Conservation (phyloP, 768 basidiomycete species). For the Lepiota brunneoincarnata region DNA sequence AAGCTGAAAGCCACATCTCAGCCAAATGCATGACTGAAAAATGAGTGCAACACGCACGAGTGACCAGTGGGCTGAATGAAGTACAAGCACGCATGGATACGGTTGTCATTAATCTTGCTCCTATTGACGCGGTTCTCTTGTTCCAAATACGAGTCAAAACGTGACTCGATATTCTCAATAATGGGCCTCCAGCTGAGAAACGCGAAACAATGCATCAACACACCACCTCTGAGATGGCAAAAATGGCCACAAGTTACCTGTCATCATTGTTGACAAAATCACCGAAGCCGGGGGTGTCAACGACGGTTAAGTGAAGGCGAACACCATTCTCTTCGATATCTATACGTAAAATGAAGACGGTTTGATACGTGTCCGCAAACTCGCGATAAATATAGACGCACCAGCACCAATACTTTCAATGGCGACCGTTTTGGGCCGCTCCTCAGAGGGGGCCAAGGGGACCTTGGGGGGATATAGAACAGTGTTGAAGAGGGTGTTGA, state of each 20-base stretch:
- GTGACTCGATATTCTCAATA: slow-evolving; percentile 95
- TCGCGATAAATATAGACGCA: slow-evolving; percentile 39
- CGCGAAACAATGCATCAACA: slow-evolving; percentile 18
- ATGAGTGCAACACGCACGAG: slow-evolving; percentile 59
- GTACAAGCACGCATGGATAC: slow-evolving; percentile 98
- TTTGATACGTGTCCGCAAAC: slow-evolving; percentile 22
- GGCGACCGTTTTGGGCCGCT: slow-evolving; percentile 89
- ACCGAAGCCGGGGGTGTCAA: slow-evolving; percentile 98
- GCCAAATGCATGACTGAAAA: neutral
- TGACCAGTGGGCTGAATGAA: slow-evolving; percentile 99
- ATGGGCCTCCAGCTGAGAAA: slow-evolving; percentile 91
- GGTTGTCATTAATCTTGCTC: slow-evolving; percentile 90
- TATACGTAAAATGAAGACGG: slow-evolving; percentile 35
- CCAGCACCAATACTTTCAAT: slow-evolving; percentile 99
- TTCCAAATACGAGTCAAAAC: slow-evolving; percentile 96
- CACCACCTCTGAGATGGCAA: slow-evolving; percentile 13
- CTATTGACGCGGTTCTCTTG: slow-evolving; percentile 99
- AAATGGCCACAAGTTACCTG: slow-evolving; percentile 50
- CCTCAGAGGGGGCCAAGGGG: slow-evolving; percentile 78
- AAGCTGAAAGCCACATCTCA: slow-evolving; percentile 48
- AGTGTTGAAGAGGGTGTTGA: slow-evolving; percentile 99
- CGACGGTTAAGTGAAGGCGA: slow-evolving; percentile 94
- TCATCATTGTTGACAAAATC: slow-evolving; percentile 99
- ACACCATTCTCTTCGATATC: slow-evolving; percentile 99
- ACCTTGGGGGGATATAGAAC: slow-evolving; percentile 90